Evolutionary conservation across 1,284 basidiomycete species (phyloP).

Genomic region (Sutorius eximius): DNA sequence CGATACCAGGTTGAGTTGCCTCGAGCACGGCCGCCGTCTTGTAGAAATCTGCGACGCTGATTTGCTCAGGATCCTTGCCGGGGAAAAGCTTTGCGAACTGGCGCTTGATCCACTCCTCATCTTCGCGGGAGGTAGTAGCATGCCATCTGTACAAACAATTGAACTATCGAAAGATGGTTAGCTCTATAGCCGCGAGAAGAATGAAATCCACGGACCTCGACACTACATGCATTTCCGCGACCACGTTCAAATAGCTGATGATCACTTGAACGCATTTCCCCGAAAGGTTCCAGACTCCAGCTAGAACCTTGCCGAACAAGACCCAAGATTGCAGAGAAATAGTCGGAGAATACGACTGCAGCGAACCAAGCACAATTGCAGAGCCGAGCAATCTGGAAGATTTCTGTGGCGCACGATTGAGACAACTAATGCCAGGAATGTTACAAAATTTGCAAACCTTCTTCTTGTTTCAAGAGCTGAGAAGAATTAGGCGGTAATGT

Average conservation of each 20-base stretch:
- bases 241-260: conserved; percentile 71
- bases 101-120: conserved; percentile 65
- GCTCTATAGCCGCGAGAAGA: not conserved
- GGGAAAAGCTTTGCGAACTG: conserved; percentile 55
- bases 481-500: conserved; percentile 36
- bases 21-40: conserved; percentile 43
- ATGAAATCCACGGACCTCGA: conserved; percentile 51
- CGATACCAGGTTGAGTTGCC: conserved; percentile 44
- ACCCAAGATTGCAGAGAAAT: conserved; percentile 74
- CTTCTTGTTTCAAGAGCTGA: conserved; percentile 61
- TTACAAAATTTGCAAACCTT: conserved; percentile 33
- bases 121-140: conserved; percentile 65
- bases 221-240: conserved; percentile 73
- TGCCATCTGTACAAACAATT: conserved; percentile 86
- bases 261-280: conserved; percentile 58
- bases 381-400: conserved; percentile 78
- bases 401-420: conserved; percentile 39
- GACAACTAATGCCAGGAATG: not conserved
- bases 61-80: conserved; percentile 49
- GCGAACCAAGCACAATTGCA: conserved; percentile 81
- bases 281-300: conserved; percentile 73
- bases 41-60: conserved; percentile 65
- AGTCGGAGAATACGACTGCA: conserved; percentile 70
- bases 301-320: conserved; percentile 65
- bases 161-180: conserved; percentile 48